phyloP scores from a whole-genome alignment of 2,329 filamentous ascomycete genomes.

The Chalaropsis ovoidea region DNA sequence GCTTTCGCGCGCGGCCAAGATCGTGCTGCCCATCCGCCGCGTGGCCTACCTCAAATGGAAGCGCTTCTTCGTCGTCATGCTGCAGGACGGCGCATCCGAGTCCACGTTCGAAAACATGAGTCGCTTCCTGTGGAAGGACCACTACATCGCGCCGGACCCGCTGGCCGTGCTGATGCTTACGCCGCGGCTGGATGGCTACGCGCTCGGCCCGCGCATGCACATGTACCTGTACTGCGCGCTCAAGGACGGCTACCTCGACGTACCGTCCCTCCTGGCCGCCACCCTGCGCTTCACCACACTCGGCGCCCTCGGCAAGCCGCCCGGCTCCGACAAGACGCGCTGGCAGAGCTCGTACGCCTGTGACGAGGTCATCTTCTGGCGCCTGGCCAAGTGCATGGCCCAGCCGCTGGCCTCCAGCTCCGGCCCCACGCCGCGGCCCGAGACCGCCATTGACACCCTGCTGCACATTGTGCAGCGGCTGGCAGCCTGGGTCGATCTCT shows the following conservation, averaged over 20 bases:
- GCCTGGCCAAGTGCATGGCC: conserved; percentile 63
- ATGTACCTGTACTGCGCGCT: conserved; percentile 50
- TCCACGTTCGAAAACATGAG: conserved; percentile 7
- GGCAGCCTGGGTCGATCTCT: conserved; percentile 50
- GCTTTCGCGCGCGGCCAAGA: conserved; percentile 1
- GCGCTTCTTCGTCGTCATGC: conserved; percentile 12
- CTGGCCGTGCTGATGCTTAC: conserved; percentile 51
- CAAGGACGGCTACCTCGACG: conserved; percentile 43
- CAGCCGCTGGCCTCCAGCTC: conserved; percentile 10
- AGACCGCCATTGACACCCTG: conserved; percentile 38
- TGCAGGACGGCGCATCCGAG: conserved; percentile 11
- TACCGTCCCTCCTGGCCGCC: conserved; percentile 45
- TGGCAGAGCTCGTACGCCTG: conserved; percentile 51
- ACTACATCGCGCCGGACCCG: conserved; percentile 42
- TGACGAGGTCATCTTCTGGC: conserved; percentile 88
- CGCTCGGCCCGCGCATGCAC: conserved; percentile 49
- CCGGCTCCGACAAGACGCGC: conserved; percentile 28
- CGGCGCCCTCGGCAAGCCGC: conserved; percentile 26
- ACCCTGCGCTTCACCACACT: conserved; percentile 46
- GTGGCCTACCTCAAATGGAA: conserved; percentile 22
- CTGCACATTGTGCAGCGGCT: conserved; percentile 42
- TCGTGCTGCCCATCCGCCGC: conserved; percentile 21
- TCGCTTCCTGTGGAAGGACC: conserved; percentile 30
- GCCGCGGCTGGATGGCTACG: conserved; percentile 42
- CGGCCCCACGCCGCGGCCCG: conserved; percentile 1